Percentiles rank a stretch among this genome's conserved stretches.
Evolutionary conservation across 768 basidiomycete genomes (phyloP).

Genomic region (Leccinum obscurum): DNA sequence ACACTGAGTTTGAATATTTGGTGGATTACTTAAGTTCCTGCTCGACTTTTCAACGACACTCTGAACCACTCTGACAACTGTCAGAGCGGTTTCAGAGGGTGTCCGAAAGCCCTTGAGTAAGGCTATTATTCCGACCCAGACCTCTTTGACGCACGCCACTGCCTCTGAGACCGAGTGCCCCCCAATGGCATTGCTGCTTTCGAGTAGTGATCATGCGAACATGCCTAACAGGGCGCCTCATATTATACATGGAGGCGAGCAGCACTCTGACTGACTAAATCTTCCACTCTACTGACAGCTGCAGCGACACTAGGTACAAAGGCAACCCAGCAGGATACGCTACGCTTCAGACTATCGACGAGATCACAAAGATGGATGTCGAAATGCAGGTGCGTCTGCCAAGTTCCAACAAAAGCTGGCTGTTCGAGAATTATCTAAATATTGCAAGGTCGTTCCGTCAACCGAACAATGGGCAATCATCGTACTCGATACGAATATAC

Average conservation of each 20-base stretch:
- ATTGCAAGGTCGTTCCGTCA: constrained; percentile 38
- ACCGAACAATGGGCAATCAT: constrained; percentile 47
- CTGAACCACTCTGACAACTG: no score
- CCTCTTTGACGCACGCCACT: background rate
- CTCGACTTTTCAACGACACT: no score
- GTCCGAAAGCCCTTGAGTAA: no score
- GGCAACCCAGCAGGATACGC: constrained; percentile 18
- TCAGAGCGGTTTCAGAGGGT: no score
- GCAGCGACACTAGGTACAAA: background rate
- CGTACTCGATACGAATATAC: constrained; percentile 78
- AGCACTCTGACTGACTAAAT: background rate
- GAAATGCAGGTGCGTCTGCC: constrained; percentile 65
- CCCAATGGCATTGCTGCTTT: constrained; percentile 5
- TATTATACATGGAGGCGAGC: constrained; percentile 13
- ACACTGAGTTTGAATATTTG: no score
- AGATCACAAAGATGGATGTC: constrained; percentile 63
- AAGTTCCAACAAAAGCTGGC: background rate
- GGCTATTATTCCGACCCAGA: background rate
- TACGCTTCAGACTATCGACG: constrained; percentile 52
- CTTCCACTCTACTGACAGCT: background rate
- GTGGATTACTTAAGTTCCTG: no score
- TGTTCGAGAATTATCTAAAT: background rate
- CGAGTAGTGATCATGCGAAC: background rate
- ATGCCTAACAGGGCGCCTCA: background rate
- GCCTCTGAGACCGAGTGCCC: background rate